A percentile compares a stretch with the other conserved stretches of the same genome.
Conservation (phyloP, 2,329 filamentous ascomycete genomes). For the Diaporthe ampelina region DNA sequence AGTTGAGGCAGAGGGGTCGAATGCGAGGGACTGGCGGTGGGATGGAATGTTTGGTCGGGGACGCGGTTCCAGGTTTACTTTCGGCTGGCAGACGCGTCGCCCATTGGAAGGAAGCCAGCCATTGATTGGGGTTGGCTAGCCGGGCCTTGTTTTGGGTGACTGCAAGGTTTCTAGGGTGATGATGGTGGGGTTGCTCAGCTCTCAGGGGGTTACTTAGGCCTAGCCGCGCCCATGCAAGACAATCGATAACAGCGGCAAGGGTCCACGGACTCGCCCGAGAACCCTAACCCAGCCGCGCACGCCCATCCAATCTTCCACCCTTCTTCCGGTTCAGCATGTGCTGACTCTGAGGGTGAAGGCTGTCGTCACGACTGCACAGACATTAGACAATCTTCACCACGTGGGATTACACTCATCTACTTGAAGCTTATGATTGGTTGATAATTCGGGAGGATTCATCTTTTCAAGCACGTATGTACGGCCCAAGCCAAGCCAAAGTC, state of each 20-base stretch:
- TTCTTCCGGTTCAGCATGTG: no score
- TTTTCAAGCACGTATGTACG: not conserved
- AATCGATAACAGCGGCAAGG: not conserved
- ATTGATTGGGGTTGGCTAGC: conserved; percentile 17
- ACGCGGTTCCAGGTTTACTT: conserved; percentile 37
- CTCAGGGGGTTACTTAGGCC: not conserved
- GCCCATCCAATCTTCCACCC: not conserved
- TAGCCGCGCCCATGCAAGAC: not conserved
- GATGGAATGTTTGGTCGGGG: conserved; percentile 31
- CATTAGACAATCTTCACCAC: not conserved
- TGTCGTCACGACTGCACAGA: not conserved
- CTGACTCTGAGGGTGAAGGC: not conserved
- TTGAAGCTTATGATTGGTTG: no score
- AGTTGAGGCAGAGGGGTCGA: not conserved
- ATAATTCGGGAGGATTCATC: no score
- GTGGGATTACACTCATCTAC: not conserved
- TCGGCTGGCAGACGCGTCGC: conserved; percentile 31
- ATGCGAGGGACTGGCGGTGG: conserved; percentile 7
- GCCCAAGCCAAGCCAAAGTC: no score
- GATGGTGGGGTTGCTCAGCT: conserved; percentile 16
- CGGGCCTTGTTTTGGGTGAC: conserved; percentile 24
- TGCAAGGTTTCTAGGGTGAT: conserved; percentile 35
- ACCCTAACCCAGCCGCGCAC: conserved; percentile 24
- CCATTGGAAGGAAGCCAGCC: conserved; percentile 2
- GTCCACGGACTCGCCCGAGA: not conserved